Base-by-base conservation (phyloP, 495 filamentous ascomycete genomes). In the Amphirosellinia nigrospora region DNA sequence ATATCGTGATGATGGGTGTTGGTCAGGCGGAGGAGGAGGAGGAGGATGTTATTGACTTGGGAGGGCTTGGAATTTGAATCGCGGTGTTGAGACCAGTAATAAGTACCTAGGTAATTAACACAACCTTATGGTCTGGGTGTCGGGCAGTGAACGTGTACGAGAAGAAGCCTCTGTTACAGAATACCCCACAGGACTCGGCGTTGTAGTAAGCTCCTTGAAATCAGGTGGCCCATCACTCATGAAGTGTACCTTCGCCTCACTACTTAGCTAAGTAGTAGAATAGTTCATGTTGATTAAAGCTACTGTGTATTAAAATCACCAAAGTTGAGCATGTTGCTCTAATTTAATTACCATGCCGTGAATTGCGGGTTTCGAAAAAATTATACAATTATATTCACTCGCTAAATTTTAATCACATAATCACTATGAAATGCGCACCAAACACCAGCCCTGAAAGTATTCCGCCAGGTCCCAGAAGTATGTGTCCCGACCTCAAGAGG, bases 1-100 rank as follows among this genome's bases (percentile, higher is more conserved):
- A 55, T 28, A 56, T 56, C n/a, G 52, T n/a, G 28, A 56, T 56
- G 15, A 56, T 34, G 52, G 52, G 28, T 34, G 16, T n/a, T 34
- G 28, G 19, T 56, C 13, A 8, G 4, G 15, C 7, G 15, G 28
- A 34, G 9, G 52, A 6, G 8, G 13, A 34, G n/a, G 46, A 16
- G 1, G 21, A 48, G 13, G 30, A 6, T 34, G 52, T 32, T 16
- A 3, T 34, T 56, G 28, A 10, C 2, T 32, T 56, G 5, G 52
- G 52, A 3, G 26, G 16, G 4, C 28, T 56, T 34, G 9, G 9
- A 15, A 52, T 52, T 10, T 50, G 9, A 50, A 15, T 10, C n/a
- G n/a, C n/a, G 4, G 46, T 26, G 26, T 7, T 46, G 3, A 7
- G 45, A 9, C 45, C 11, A 21, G 19, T 41, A 45, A 45, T 48